phyloP scores from a whole-genome alignment of 768 basidiomycete species.

The Cystobasidium tubakii region DNA sequence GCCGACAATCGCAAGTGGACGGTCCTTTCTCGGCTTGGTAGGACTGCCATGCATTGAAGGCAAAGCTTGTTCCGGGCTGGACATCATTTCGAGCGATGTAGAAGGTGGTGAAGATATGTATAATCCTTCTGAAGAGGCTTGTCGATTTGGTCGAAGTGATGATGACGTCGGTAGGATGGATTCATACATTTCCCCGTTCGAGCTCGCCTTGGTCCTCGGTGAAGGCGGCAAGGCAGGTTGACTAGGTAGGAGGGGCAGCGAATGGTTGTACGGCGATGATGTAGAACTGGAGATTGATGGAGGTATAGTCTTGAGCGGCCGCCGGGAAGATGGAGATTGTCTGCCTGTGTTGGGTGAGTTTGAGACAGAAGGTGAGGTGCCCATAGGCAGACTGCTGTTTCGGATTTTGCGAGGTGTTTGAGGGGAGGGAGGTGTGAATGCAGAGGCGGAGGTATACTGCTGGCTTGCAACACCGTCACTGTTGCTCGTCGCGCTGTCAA shows the following conservation, averaged over 20 bases:
- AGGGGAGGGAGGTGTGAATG: background rate
- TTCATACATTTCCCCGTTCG: background rate
- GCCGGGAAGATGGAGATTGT: background rate
- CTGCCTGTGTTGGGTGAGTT: background rate
- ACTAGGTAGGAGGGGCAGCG: background rate
- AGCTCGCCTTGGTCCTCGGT: background rate
- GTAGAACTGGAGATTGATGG: background rate
- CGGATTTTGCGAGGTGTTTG: constrained; percentile 5
- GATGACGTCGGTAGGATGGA: background rate
- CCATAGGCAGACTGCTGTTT: constrained; percentile 11
- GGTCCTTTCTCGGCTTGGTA: background rate
- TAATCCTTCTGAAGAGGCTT: background rate
- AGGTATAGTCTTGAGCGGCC: background rate
- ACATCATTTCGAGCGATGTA: background rate
- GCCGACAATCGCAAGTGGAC: background rate
- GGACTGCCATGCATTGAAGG: background rate
- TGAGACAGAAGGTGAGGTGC: background rate
- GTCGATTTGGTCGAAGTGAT: background rate
- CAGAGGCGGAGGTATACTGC: background rate
- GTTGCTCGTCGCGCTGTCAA: background rate
- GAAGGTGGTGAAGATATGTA: background rate
- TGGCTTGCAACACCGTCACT: background rate
- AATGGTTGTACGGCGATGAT: background rate
- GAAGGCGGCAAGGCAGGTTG: background rate
- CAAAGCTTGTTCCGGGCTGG: background rate